These are phyloP conservation scores for Colletotrichum eremochloae DNA, from an alignment of 2,329 filamentous ascomycete species.

Conservation along the genomic window DNA sequence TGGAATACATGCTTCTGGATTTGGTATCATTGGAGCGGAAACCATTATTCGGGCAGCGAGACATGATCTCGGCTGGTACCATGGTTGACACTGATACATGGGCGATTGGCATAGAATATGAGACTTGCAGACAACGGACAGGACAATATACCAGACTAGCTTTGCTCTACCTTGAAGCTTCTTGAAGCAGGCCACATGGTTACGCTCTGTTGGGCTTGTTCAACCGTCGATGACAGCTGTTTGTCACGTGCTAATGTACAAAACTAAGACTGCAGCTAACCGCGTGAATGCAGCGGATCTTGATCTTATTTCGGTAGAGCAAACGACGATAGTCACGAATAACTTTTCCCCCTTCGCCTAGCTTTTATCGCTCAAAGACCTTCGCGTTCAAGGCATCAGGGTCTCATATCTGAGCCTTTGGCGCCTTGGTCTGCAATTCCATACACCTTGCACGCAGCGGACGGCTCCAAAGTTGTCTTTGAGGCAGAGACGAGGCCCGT, in stretches of 20 bases:
- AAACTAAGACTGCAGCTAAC: constrained; percentile 42
- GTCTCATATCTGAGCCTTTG: constrained; percentile 36
- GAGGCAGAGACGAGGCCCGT: background rate
- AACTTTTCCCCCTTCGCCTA: background rate
- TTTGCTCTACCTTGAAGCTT: constrained; percentile 1
- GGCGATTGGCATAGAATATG: background rate
- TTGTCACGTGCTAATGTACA: constrained; percentile 43
- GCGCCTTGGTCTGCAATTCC: constrained; percentile 19
- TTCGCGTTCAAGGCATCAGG: constrained; percentile 29
- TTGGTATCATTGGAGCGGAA: background rate
- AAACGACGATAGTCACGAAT: constrained; percentile 41
- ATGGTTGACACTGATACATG: background rate
- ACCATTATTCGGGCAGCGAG: background rate
- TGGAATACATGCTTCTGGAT: background rate
- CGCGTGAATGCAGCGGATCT: constrained; percentile 40
- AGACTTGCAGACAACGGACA: constrained; percentile 21
- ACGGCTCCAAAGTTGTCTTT: constrained; percentile 35
- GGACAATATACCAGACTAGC: constrained; percentile 25
- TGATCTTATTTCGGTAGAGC: constrained; percentile 41
- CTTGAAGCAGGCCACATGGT: background rate
- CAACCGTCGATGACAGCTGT: constrained; percentile 35
- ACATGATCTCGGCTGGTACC: background rate
- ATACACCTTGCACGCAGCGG: constrained; percentile 18
- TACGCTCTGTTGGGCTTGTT: constrained; percentile 30
- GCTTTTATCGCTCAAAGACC: constrained; percentile 12